Conservation (phyloP, 139 green algal genomes). For the Asterochloris erici region DNA sequence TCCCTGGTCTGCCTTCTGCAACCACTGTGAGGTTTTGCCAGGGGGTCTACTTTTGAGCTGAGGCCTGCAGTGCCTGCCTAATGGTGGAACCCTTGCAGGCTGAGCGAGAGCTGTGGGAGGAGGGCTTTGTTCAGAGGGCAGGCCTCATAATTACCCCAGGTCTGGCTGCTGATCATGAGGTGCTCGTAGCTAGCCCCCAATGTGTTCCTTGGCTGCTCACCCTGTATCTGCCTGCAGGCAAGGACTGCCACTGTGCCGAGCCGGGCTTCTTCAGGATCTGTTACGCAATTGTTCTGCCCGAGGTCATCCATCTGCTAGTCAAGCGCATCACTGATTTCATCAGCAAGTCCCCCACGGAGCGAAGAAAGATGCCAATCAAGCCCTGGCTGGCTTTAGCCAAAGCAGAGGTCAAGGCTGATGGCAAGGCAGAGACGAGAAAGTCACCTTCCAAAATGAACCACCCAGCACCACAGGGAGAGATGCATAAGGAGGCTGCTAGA, state of each 20-base stretch:
- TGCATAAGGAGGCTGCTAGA: too few relatives aligned
- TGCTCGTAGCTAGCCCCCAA: not conserved
- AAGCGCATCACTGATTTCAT: not conserved
- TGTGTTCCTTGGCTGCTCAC: not conserved
- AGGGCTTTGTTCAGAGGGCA: constrained; percentile 36
- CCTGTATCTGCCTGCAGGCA: constrained; percentile 30
- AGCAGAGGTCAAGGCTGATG: too few relatives aligned
- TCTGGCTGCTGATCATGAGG: not conserved
- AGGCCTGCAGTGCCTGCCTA: too few relatives aligned
- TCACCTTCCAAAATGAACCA: too few relatives aligned
- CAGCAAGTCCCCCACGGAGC: not conserved
- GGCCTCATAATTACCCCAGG: constrained; percentile 52
- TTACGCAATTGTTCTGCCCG: constrained; percentile 59
- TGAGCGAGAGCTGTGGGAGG: constrained; percentile 56
- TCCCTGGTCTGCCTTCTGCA: too few relatives aligned
- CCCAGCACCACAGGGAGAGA: too few relatives aligned
- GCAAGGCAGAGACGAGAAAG: too few relatives aligned
- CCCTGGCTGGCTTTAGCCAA: too few relatives aligned
- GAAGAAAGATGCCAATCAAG: not conserved
- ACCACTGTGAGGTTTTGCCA: too few relatives aligned
- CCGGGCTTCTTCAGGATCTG: constrained; percentile 79
- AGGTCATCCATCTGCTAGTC: constrained; percentile 16
- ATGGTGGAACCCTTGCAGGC: constrained; percentile 14
- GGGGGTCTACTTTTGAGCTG: too few relatives aligned
- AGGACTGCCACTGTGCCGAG: constrained; percentile 54